These are phyloP conservation scores for Botrytis byssoidea DNA, from an alignment of 2,329 filamentous ascomycete genomes.

Conservation along the genomic window DNA sequence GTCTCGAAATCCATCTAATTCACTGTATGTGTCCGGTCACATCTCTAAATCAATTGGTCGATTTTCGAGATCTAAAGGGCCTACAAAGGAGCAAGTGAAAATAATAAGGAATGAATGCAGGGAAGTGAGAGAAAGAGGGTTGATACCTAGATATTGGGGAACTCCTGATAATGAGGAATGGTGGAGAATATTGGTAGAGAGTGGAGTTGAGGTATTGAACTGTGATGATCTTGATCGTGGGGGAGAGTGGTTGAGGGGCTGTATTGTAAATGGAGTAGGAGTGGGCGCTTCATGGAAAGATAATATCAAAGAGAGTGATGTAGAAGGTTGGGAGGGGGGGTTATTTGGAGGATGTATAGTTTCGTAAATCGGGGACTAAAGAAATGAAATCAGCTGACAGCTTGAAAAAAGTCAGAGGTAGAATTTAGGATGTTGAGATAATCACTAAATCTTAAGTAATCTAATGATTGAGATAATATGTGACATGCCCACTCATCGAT, in stretches of 20 bases:
- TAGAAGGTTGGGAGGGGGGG: not conserved
- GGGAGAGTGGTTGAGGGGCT: slow-evolving; percentile 6
- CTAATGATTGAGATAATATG: too few relatives aligned
- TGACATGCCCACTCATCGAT: too few relatives aligned
- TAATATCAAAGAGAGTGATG: not conserved
- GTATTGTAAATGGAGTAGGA: not conserved
- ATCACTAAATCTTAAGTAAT: too few relatives aligned
- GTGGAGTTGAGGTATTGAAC: slow-evolving; percentile 45
- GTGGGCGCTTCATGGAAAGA: slow-evolving; percentile 2
- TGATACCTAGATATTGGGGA: slow-evolving; percentile 46
- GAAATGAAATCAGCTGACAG: not conserved
- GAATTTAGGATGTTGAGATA: too few relatives aligned
- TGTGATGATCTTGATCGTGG: slow-evolving; percentile 39
- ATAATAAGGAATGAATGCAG: slow-evolving; percentile 32
- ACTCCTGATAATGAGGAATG: slow-evolving; percentile 42
- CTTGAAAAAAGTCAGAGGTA: not conserved
- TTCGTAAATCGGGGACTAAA: not conserved
- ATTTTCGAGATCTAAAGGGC: slow-evolving; percentile 21
- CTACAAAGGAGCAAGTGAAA: slow-evolving; percentile 28
- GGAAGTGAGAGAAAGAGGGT: slow-evolving; percentile 40
- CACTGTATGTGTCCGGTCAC: slow-evolving; percentile 33
- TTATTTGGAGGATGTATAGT: not conserved
- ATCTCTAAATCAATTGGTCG: slow-evolving; percentile 20
- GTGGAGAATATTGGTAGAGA: slow-evolving; percentile 42
- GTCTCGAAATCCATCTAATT: slow-evolving; percentile 27